Conservation (phyloP, 768 basidiomycete species). For the Boletus reticuloceps region DNA sequence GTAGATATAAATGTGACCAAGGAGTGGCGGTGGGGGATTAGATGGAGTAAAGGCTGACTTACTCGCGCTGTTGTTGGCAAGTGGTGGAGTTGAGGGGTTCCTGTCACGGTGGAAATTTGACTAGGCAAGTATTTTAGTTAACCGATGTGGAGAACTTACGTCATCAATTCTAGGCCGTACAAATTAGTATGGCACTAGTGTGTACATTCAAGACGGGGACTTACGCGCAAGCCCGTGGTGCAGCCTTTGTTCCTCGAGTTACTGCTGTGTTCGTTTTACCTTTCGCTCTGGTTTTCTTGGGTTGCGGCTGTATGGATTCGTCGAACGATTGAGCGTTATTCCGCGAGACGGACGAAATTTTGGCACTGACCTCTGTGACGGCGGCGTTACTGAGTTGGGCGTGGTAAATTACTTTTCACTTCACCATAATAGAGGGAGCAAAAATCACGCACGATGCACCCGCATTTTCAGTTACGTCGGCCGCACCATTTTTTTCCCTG, state of each 20-base stretch:
- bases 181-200: not conserved
- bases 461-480: slow-evolving; percentile 4
- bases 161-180: slow-evolving; percentile 28
- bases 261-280: slow-evolving; percentile 14
- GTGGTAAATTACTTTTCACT: slow-evolving; percentile 8
- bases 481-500: slow-evolving; percentile 10
- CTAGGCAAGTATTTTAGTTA: slow-evolving; percentile 13
- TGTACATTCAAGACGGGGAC: not conserved
- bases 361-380: slow-evolving; percentile 28
- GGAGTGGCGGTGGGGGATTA: slow-evolving; percentile 9
- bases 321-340: not conserved
- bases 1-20: slow-evolving; percentile 11
- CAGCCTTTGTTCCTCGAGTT: slow-evolving; percentile 19
- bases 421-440: not conserved
- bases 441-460: slow-evolving; percentile 25
- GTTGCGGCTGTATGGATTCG: slow-evolving; percentile 25
- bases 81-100: slow-evolving; percentile 25
- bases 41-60: slow-evolving; percentile 27
- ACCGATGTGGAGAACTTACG: slow-evolving; percentile 26
- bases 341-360: not conserved
- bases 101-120: slow-evolving; percentile 18
- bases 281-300: slow-evolving; percentile 42
- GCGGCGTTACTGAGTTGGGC: slow-evolving; percentile 15
- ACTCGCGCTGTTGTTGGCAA: slow-evolving; percentile 25
- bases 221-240: slow-evolving; percentile 9